Percentiles rank a stretch among this genome's conserved stretches.
Conservation (phyloP, 257 asterid species). For the Solanum paucissectum region DNA sequence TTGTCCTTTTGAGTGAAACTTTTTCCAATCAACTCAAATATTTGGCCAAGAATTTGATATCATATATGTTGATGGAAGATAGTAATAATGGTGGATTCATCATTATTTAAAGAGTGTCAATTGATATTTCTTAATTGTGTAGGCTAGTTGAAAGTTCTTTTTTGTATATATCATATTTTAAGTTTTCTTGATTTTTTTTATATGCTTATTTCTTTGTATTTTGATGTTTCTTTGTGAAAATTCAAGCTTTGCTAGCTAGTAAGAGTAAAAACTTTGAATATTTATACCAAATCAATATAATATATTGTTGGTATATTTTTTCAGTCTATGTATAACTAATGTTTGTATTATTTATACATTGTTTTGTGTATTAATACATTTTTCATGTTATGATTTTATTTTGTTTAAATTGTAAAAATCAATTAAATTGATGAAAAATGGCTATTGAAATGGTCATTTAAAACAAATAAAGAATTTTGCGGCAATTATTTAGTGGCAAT, state of each 20-base stretch:
- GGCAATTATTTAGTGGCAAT: background rate
- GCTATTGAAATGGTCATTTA: background rate
- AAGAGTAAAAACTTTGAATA: background rate
- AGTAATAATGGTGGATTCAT: background rate
- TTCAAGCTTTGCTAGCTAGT: background rate
- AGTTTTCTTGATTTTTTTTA: background rate
- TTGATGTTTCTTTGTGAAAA: background rate
- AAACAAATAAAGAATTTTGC: too few species aligned
- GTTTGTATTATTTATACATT: background rate
- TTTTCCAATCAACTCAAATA: background rate
- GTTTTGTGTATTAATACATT: background rate
- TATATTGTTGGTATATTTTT: too few species aligned
- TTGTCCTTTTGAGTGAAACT: background rate
- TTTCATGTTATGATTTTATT: background rate
- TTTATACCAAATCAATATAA: background rate
- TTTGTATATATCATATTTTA: background rate
- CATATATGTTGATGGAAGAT: background rate
- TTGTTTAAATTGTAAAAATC: background rate
- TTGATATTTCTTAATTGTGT: background rate
- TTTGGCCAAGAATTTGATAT: background rate
- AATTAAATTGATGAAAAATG: background rate
- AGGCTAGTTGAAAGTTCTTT: background rate
- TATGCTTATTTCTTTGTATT: background rate
- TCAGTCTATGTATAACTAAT: too few species aligned
- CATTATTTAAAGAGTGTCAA: background rate